phyloP scores from a whole-genome alignment of 2,329 filamentous ascomycete genomes.

The Neonectria punicea region DNA sequence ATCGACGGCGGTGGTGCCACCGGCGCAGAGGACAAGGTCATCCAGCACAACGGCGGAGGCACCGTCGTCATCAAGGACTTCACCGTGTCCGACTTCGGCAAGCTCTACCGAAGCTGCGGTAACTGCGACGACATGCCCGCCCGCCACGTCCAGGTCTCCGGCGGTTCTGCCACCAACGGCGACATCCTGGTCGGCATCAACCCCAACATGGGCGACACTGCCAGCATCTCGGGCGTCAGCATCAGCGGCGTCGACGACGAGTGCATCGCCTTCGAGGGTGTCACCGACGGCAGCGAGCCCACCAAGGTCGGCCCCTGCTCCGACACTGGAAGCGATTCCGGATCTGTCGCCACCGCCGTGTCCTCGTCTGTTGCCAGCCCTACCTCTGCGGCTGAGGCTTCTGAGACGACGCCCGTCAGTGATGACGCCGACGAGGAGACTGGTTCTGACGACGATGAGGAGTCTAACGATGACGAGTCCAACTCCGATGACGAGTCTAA shows the following conservation, averaged over 20 bases:
- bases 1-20: conserved; percentile 59
- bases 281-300: conserved; percentile 42
- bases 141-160: conserved; percentile 57
- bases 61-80: conserved; percentile 54
- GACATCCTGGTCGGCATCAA: conserved; percentile 55
- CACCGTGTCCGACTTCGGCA: conserved; percentile 58
- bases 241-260: conserved; percentile 33
- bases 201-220: conserved; percentile 52
- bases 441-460: background rate
- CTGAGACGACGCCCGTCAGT: conserved; percentile 19
- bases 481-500: too few relatives aligned
- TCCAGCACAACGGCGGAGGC: conserved; percentile 60
- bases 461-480: too few relatives aligned
- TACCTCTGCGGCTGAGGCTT: conserved; percentile 4
- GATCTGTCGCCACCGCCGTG: conserved; percentile 1
- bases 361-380: background rate
- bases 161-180: conserved; percentile 50
- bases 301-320: conserved; percentile 37
- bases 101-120: conserved; percentile 61
- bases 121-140: conserved; percentile 52
- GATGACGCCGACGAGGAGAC: background rate
- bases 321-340: conserved; percentile 11
- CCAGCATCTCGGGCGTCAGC: conserved; percentile 38
- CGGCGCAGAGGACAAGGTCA: conserved; percentile 57
- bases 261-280: conserved; percentile 38